Conservation (phyloP, 495 filamentous ascomycete species). For the Parathielavia hyrcaniae region DNA sequence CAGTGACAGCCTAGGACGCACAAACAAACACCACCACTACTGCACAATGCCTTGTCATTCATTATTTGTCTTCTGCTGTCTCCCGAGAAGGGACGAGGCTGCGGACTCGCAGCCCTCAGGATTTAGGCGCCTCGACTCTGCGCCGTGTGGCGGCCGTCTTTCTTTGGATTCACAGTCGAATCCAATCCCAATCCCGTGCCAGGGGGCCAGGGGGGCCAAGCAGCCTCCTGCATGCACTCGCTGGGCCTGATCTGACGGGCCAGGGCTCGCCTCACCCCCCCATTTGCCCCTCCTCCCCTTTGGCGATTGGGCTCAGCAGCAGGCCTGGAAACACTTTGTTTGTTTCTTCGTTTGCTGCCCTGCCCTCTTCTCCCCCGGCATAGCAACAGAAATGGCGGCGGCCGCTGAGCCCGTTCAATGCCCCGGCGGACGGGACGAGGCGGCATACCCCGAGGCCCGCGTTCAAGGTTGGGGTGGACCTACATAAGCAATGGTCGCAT, state of each 20-base stretch:
- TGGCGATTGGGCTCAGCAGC: not conserved
- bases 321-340: not conserved
- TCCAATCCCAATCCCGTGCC: constrained; percentile 14
- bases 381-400: not conserved
- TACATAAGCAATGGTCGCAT: constrained; percentile 15
- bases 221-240: constrained; percentile 20
- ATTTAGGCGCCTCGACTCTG: constrained; percentile 1
- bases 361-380: not conserved
- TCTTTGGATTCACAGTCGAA: not conserved
- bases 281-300: not conserved
- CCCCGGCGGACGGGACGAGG: not conserved
- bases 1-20: constrained; percentile 27
- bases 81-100: constrained; percentile 13
- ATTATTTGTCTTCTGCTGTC: constrained; percentile 8
- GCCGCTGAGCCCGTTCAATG: not conserved
- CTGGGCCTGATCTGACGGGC: constrained; percentile 13
- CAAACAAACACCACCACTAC: constrained; percentile 20
- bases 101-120: not conserved
- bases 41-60: constrained; percentile 3
- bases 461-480: constrained; percentile 8
- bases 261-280: too few relatives aligned
- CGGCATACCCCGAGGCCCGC: not conserved
- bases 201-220: constrained; percentile 6
- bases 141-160: constrained; percentile 15
- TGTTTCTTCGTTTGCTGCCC: not conserved